These are phyloP conservation scores for Alternaria rosae DNA, from an alignment of 2,329 filamentous ascomycete genomes.

Conservation along the genomic window DNA sequence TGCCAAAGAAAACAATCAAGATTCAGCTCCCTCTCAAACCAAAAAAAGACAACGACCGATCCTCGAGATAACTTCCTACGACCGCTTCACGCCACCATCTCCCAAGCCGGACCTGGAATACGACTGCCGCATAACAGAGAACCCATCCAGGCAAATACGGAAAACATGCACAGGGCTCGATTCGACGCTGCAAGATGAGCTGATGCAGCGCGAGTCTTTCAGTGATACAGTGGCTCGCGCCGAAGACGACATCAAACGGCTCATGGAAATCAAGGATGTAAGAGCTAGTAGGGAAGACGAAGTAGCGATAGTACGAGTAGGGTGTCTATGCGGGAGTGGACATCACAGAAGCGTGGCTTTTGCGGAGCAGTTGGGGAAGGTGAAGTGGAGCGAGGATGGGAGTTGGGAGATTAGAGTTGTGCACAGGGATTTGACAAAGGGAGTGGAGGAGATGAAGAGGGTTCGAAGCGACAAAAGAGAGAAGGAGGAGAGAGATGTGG, in stretches of 20 bases:
- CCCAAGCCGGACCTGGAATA: conserved; percentile 14
- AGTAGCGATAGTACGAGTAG: conserved; percentile 2
- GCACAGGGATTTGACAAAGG: conserved; percentile 12
- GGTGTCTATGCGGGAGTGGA: conserved; percentile 13
- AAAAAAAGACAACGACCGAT: conserved; percentile 1
- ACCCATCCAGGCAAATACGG: background rate
- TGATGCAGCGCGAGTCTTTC: conserved; percentile 11
- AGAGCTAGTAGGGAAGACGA: conserved; percentile 2
- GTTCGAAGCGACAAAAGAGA: background rate
- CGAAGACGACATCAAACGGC: conserved; percentile 3
- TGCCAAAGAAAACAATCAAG: background rate
- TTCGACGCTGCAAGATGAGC: conserved; percentile 8
- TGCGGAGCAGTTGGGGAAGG: conserved; percentile 14
- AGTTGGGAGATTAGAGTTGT: conserved; percentile 10
- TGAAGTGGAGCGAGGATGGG: conserved; percentile 8
- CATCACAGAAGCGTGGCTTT: conserved; percentile 18
- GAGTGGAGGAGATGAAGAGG: background rate
- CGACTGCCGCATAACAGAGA: conserved; percentile 14
- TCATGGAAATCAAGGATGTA: conserved; percentile 12
- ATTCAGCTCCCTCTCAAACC: background rate
- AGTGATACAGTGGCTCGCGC: background rate
- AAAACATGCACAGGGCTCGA: conserved; percentile 13
- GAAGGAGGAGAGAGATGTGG: background rate
- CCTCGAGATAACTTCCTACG: conserved; percentile 13
- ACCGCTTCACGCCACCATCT: conserved; percentile 9